These are phyloP conservation scores for Diphasiastrum complanatum DNA, from an alignment of 83 land plant species.

Conservation along the genomic window DNA sequence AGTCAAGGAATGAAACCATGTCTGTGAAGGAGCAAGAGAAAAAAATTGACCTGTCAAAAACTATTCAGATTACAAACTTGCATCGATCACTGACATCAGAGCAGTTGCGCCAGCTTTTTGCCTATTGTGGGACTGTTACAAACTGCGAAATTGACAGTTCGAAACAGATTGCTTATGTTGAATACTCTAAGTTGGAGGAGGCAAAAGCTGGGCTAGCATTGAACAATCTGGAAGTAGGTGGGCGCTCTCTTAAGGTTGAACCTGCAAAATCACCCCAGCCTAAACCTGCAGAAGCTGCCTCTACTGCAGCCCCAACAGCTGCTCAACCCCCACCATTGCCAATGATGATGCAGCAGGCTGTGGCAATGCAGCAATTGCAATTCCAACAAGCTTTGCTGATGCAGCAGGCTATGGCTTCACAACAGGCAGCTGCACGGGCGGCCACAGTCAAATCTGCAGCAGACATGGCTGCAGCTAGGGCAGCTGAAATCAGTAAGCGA, in stretches of 20 bases:
- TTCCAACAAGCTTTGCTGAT: constrained; percentile 92
- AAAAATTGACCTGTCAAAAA: no score
- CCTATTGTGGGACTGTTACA: not conserved
- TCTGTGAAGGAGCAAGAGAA: no score
- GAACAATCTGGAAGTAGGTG: constrained; percentile 14
- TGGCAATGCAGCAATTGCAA: constrained; percentile 94
- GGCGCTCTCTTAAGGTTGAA: constrained; percentile 50
- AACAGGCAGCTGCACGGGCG: constrained; percentile 89
- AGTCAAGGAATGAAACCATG: no score
- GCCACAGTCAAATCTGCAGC: constrained; percentile 96
- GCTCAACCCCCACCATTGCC: constrained; percentile 45
- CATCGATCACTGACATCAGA: not conserved
- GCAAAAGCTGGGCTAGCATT: not conserved
- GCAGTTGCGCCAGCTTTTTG: constrained; percentile 1
- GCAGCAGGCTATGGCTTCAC: constrained; percentile 87
- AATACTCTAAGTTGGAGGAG: not conserved
- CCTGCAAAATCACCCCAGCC: not conserved
- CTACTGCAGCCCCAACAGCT: not conserved
- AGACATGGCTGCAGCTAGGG: constrained; percentile 83
- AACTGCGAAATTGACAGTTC: not conserved
- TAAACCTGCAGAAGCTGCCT: not conserved
- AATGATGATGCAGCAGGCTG: constrained; percentile 96
- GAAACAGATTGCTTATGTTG: not conserved
- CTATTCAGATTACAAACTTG: not conserved
- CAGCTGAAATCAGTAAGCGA: constrained; percentile 81